These are phyloP conservation scores for Magnusiomyces sp. DNA, from an alignment of 1,139 yeast genomes.

Conservation along the genomic window DNA sequence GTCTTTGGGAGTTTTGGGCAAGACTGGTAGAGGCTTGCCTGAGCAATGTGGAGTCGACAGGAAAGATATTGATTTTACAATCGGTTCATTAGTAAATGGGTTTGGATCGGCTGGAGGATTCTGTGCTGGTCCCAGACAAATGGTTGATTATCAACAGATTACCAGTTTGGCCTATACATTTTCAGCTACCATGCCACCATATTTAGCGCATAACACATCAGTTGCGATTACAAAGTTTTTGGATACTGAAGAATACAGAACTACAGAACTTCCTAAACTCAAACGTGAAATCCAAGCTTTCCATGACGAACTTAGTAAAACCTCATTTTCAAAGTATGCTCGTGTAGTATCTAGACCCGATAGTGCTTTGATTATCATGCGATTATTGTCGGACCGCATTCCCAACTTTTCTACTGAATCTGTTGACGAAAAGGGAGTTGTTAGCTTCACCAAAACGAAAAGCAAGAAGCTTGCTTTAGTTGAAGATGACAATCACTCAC, in stretches of 20 bases:
- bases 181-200: slow-evolving; percentile 93
- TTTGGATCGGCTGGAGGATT: slow-evolving; percentile 93
- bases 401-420: slow-evolving; percentile 6
- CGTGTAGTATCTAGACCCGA: slow-evolving; percentile 48
- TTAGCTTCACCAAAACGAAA: too few species aligned
- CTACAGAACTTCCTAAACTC: slow-evolving; percentile 31
- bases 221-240: slow-evolving; percentile 39
- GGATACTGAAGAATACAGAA: slow-evolving; percentile 21
- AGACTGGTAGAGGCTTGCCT: slow-evolving; percentile 74
- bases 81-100: slow-evolving; percentile 77
- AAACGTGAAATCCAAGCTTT: slow-evolving; percentile 34
- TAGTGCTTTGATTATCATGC: slow-evolving; percentile 62
- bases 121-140: slow-evolving; percentile 75
- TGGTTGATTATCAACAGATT: slow-evolving; percentile 89
- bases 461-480: slow-evolving; percentile 34
- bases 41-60: slow-evolving; percentile 60
- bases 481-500: slow-evolving; percentile 18
- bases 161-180: slow-evolving; percentile 86
- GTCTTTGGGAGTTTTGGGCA: slow-evolving; percentile 81
- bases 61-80: slow-evolving; percentile 65
- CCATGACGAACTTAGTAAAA: slow-evolving; percentile 32
- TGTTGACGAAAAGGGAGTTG: too few species aligned
- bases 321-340: slow-evolving; percentile 31
- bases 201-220: slow-evolving; percentile 68
- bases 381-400: slow-evolving; percentile 15